These are phyloP conservation scores for Irineochytrium annulatum DNA, from an alignment of 192 early-diverging fungal genomes.

Conservation along the genomic window DNA sequence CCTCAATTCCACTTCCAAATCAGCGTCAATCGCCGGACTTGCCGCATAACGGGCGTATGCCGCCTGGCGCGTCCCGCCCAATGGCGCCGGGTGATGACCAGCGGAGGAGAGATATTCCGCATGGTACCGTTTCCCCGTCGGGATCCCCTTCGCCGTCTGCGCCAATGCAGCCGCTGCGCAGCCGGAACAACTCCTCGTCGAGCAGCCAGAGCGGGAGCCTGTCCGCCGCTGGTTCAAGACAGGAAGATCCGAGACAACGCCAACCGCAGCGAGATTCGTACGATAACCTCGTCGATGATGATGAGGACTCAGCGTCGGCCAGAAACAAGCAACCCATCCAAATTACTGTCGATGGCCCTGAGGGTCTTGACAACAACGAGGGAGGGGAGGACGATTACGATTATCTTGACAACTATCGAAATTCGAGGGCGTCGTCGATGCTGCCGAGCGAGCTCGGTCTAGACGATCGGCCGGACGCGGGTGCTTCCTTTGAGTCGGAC, in stretches of 20 bases:
- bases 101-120: background rate
- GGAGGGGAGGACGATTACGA: too few relatives aligned
- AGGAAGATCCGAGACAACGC: too few relatives aligned
- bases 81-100: background rate
- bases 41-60: too few relatives aligned
- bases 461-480: too few relatives aligned
- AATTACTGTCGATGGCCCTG: background rate
- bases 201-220: background rate
- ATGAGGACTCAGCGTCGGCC: too few relatives aligned
- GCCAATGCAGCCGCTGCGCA: background rate
- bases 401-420: background rate
- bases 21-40: background rate
- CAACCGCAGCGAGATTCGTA: too few relatives aligned
- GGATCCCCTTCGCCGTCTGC: background rate
- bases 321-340: background rate
- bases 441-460: too few relatives aligned
- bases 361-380: background rate
- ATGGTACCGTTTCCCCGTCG: background rate
- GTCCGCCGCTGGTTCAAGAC: too few relatives aligned
- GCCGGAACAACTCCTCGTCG: too few relatives aligned
- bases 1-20: background rate
- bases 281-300: too few relatives aligned
- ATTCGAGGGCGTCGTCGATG: background rate
- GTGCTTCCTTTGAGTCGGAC: too few relatives aligned
- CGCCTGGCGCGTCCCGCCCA: background rate